Evolutionary conservation across 2,329 filamentous ascomycete species (phyloP), one percentile per base, ranked within the genome.

Genomic region (Aspergillus quadrilineatus): DNA sequence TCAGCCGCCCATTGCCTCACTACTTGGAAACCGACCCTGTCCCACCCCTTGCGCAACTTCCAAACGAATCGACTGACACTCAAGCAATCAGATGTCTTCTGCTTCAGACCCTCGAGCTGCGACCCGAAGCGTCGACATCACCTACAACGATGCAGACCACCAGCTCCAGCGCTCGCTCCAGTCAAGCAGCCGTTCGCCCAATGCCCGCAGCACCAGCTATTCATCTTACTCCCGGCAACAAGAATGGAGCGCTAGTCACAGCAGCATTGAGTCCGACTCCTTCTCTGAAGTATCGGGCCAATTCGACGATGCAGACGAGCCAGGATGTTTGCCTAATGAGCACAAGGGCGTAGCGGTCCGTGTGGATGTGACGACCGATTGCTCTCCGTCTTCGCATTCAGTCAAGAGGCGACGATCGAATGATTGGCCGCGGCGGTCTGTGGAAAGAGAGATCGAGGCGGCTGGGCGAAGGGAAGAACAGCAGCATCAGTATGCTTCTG

Each of bases 351-450:
- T 60, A 48, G 53, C 52, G 12, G 37, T 7, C 8, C 46, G 15
- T 45, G 28, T 10, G 10, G 14, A 45, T n/a, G 43, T 6, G 30
- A n/a, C 26, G 10, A 1, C 7, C 3, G 22, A 51, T 29, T 9
- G 59, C 4, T 66, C 65, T 2, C 60, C 63, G 1, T 63, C 65
- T 4, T 59, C 58, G 10, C 73, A 75, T 53, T 73, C 70, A 0
- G 67, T 68, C 9, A 80, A 80, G 61, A 71, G 77, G 45, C 72
- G 73, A 14, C 72, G 77, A 17, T 73, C 72, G 4, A 75, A 74
- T 44, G 75, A 79, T 53, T 80, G 78, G 78, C 77, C 77, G 12
- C 52, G 41, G 4, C 52, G 49, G 15, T 17, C 51, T 6, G 61
- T 58, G 8, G 37, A 51, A 6, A 50, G 43, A 14, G 67, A 67